Conservation (phyloP, 2,329 filamentous ascomycete genomes). For the Nigrograna mackinnonii region DNA sequence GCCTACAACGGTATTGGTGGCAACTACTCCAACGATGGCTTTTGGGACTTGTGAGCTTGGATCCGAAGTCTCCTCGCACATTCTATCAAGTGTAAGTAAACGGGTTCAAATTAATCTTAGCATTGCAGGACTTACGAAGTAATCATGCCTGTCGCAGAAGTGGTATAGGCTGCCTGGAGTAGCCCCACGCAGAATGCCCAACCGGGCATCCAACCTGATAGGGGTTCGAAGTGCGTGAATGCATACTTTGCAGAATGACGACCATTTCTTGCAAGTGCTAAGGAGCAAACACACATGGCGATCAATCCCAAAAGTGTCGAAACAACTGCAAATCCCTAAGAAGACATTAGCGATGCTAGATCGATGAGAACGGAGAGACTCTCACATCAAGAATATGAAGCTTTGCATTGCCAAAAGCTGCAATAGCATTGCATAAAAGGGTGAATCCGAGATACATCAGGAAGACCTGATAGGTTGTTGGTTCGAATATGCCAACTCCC, state of each 20-base stretch:
- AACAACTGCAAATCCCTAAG: conserved; percentile 72
- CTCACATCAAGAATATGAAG: conserved; percentile 68
- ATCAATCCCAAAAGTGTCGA: conserved; percentile 75
- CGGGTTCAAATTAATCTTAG: too few species aligned
- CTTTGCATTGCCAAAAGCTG: conserved; percentile 57
- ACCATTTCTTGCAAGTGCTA: conserved; percentile 70
- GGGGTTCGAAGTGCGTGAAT: conserved; percentile 68
- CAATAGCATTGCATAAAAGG: conserved; percentile 54
- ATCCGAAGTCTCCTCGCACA: conserved; percentile 73
- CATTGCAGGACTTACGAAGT: too few species aligned
- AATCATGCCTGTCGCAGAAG: conserved; percentile 79
- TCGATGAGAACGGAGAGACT: too few species aligned
- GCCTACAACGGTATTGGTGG: conserved; percentile 68
- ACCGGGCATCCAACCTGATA: conserved; percentile 70
- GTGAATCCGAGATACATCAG: conserved; percentile 55
- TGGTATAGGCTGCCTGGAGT: conserved; percentile 73
- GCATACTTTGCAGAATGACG: conserved; percentile 65
- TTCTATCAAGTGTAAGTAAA: too few species aligned
- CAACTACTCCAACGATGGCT: conserved; percentile 69
- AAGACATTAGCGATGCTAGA: too few species aligned
- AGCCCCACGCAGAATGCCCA: conserved; percentile 77
- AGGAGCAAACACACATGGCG: conserved; percentile 64
- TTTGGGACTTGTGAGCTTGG: conserved; percentile 71
- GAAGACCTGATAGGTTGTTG: conserved; percentile 50
- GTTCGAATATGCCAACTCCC: conserved; percentile 50